These are phyloP conservation scores for Colletotrichum tropicale DNA, from an alignment of 2,329 filamentous ascomycete species.

Conservation along the genomic window DNA sequence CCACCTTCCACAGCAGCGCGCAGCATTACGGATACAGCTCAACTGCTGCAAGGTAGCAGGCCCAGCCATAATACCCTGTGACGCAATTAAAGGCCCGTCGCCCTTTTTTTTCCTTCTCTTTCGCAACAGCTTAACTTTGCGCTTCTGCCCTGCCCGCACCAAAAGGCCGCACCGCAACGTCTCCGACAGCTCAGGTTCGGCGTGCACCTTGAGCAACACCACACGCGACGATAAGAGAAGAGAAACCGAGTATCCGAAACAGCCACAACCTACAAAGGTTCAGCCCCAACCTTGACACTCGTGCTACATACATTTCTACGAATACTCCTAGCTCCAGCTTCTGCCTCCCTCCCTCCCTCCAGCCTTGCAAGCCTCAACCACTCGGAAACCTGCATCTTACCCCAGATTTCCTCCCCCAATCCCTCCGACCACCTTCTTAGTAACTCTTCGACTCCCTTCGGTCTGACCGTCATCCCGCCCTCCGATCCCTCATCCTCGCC, in stretches of 20 bases:
- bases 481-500: neutral
- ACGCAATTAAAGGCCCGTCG: conserved; percentile 18
- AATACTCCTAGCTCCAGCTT: neutral
- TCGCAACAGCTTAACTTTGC: neutral
- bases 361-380: neutral
- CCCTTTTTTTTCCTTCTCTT: neutral
- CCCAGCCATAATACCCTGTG: conserved; percentile 2
- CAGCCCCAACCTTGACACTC: neutral
- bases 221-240: neutral
- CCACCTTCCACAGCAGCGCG: neutral
- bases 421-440: neutral
- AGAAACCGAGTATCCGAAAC: neutral
- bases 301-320: neutral
- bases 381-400: neutral
- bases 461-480: neutral
- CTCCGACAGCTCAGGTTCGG: neutral
- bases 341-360: neutral
- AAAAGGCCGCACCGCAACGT: neutral
- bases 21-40: neutral
- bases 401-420: neutral
- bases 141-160: neutral
- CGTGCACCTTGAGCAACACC: neutral
- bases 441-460: neutral
- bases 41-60: neutral
- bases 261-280: neutral